Evolutionary conservation across 73 alveolate species (phyloP).

Genomic region (Paramecium sexaurelia): DNA sequence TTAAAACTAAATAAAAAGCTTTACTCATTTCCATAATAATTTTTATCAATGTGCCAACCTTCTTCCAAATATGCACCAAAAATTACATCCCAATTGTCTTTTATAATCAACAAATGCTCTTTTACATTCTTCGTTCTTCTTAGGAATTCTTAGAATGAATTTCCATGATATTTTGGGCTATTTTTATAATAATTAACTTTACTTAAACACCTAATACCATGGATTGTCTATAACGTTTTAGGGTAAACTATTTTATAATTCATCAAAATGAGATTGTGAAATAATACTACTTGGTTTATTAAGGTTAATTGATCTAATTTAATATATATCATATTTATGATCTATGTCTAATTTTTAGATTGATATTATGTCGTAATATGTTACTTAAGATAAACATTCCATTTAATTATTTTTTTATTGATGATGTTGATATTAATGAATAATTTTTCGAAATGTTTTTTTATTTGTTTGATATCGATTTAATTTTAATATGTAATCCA

Average conservation of each 20-base stretch:
- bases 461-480: not conserved
- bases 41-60: not conserved
- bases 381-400: not conserved
- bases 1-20: not conserved
- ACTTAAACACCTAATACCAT: conserved; percentile 23
- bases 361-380: conserved; percentile 3
- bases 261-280: not conserved
- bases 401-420: not conserved
- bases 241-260: not conserved
- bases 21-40: conserved; percentile 14
- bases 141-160: not conserved
- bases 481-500: not conserved
- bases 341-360: not conserved
- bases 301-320: not conserved
- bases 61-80: conserved; percentile 43
- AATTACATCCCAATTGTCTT: not conserved
- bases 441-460: not conserved
- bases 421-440: not conserved
- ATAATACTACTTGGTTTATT: conserved; percentile 25
- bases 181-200: not conserved
- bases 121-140: not conserved
- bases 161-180: conserved; percentile 28
- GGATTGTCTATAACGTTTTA: not conserved
- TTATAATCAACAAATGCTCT: not conserved
- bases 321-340: not conserved